Conservation (phyloP, 1,284 basidiomycete genomes). For the Trametes hirsuta region DNA sequence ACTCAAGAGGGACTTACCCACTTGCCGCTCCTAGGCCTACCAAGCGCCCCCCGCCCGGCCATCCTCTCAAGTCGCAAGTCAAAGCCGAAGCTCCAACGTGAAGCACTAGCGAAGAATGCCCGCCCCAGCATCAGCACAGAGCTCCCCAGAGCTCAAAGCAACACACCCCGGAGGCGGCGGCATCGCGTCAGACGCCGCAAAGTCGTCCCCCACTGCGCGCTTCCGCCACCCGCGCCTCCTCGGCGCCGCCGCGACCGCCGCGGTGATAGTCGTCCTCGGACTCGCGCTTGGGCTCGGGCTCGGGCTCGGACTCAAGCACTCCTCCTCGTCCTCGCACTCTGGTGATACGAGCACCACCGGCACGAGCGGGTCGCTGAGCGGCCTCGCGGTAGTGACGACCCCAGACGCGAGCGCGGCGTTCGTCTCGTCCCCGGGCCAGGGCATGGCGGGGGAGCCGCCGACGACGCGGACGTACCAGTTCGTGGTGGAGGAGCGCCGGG, state of each 20-base stretch:
- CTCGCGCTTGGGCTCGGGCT: slow-evolving; percentile 44
- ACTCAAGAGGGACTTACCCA: too few species aligned
- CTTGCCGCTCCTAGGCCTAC: too few species aligned
- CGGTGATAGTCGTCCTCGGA: slow-evolving; percentile 32
- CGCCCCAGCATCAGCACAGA: not conserved
- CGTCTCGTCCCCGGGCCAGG: slow-evolving; percentile 17
- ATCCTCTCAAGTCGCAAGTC: not conserved
- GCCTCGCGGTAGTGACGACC: slow-evolving; percentile 16
- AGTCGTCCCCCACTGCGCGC: not conserved
- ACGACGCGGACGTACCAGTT: slow-evolving; percentile 41
- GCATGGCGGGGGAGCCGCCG: slow-evolving; percentile 33
- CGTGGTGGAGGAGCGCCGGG: slow-evolving; percentile 34
- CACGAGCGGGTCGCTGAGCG: not conserved
- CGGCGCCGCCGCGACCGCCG: slow-evolving; percentile 7
- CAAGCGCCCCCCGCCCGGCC: too few species aligned
- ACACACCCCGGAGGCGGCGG: too few species aligned
- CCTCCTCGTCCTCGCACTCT: slow-evolving; percentile 19
- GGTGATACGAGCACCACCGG: not conserved
- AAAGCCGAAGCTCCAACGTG: not conserved
- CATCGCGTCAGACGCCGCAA: not conserved
- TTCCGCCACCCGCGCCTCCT: slow-evolving; percentile 6
- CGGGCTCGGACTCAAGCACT: slow-evolving; percentile 41
- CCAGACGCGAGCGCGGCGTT: slow-evolving; percentile 31
- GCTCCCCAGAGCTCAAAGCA: slow-evolving; percentile 7
- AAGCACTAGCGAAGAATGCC: not conserved